These are phyloP conservation scores for Senna siamea DNA, from an alignment of 306 rosid genomes.

Conservation along the genomic window DNA sequence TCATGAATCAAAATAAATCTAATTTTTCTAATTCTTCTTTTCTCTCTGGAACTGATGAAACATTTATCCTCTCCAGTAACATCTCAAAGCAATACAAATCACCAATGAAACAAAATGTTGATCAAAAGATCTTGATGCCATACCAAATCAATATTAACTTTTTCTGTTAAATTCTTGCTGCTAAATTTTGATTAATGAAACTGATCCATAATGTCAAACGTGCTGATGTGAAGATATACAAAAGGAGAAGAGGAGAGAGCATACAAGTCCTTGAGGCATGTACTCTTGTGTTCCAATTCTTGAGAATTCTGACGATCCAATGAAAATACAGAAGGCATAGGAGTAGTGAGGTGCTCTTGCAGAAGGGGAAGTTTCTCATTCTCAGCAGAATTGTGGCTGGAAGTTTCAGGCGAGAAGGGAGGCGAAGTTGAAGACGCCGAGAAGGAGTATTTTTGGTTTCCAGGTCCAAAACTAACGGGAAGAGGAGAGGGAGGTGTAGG, in stretches of 20 bases:
- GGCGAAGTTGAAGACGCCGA: slow-evolving; percentile 67
- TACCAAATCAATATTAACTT: background rate
- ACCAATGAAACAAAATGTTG: background rate
- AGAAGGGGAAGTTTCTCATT: slow-evolving; percentile 60
- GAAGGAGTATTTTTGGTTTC: slow-evolving; percentile 60
- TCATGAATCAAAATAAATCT: background rate
- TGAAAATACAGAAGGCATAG: slow-evolving; percentile 51
- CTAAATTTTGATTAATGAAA: background rate
- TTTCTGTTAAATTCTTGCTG: background rate
- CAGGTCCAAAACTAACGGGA: slow-evolving; percentile 75
- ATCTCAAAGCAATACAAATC: background rate
- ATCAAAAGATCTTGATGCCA: background rate
- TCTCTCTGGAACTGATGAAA: background rate
- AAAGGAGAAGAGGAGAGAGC: slow-evolving; percentile 34
- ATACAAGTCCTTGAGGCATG: slow-evolving; percentile 75
- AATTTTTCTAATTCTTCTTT: slow-evolving; percentile 11
- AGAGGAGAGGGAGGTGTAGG: slow-evolving; percentile 89
- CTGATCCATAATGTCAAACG: background rate
- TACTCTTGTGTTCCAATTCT: slow-evolving; percentile 43
- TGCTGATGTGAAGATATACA: background rate
- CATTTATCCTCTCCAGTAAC: background rate
- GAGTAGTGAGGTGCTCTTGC: slow-evolving; percentile 13
- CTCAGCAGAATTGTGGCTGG: slow-evolving; percentile 49
- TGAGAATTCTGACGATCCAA: slow-evolving; percentile 51
- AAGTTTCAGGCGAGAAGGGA: slow-evolving; percentile 60